Conservation (phyloP, 148 eudicot species). For the Silene conica region DNA sequence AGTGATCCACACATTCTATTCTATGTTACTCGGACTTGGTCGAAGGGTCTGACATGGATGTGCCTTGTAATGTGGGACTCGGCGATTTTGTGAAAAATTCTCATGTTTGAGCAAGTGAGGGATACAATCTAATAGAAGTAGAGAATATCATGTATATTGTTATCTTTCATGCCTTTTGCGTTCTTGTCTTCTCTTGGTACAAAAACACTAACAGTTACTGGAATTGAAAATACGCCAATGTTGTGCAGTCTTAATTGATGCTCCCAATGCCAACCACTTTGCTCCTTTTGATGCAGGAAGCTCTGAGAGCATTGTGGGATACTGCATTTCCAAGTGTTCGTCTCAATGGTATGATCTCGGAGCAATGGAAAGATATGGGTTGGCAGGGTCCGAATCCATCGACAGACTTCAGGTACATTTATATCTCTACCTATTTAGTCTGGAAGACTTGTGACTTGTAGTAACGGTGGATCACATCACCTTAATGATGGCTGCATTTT, state of each 20-base stretch:
- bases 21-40: too few species aligned
- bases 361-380: slow-evolving; percentile 98
- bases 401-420: slow-evolving; percentile 80
- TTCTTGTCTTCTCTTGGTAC: background rate
- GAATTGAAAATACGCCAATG: background rate
- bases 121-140: background rate
- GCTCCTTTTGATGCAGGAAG: slow-evolving; percentile 47
- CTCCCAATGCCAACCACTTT: background rate
- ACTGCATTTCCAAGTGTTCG: slow-evolving; percentile 59
- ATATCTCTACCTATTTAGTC: background rate
- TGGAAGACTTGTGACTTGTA: background rate
- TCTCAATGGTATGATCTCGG: slow-evolving; percentile 72
- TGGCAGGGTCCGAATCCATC: slow-evolving; percentile 98
- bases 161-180: background rate
- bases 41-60: too few species aligned
- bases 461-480: background rate
- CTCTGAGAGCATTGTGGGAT: slow-evolving; percentile 68
- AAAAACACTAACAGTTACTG: background rate
- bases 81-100: too few species aligned
- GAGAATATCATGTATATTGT: background rate
- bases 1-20: too few species aligned
- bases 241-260: background rate
- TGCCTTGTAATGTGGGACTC: too few species aligned
- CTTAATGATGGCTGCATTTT: background rate
- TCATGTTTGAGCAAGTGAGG: too few species aligned